phyloP scores from a whole-genome alignment of 768 basidiomycete genomes.

The Lentinula edodes region DNA sequence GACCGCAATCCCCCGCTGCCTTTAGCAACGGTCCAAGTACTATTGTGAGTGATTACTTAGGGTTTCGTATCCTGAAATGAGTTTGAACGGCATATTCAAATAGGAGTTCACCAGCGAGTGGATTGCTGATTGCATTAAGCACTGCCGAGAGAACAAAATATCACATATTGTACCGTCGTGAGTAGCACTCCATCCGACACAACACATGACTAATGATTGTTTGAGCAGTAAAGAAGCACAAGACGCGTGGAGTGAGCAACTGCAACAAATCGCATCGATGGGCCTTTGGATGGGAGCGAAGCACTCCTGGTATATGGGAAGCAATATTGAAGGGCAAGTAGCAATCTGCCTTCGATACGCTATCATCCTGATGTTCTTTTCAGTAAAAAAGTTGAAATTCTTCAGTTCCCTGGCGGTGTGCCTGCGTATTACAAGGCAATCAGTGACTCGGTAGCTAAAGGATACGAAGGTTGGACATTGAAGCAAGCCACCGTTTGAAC shows the following conservation, averaged over 20 bases:
- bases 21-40: slow-evolving; percentile 12
- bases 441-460: slow-evolving; percentile 6
- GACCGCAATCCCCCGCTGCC: slow-evolving; percentile 12
- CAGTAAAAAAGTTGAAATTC: slow-evolving; percentile 8
- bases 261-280: not conserved
- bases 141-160: slow-evolving; percentile 11
- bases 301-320: slow-evolving; percentile 11
- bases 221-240: not conserved
- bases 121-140: slow-evolving; percentile 16
- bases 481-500: not conserved
- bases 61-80: not conserved
- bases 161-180: not conserved
- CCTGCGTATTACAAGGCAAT: slow-evolving; percentile 2
- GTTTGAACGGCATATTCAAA: not conserved
- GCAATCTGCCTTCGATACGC: not conserved
- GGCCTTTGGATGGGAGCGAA: slow-evolving; percentile 1
- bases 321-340: slow-evolving; percentile 8
- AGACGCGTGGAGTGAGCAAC: not conserved
- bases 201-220: not conserved
- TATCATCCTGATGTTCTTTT: not conserved
- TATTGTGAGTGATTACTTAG: slow-evolving; percentile 5
- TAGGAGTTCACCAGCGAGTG: slow-evolving; percentile 21
- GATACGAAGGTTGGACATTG: slow-evolving; percentile 10
- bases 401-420: slow-evolving; percentile 11
- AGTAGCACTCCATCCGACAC: not conserved